Conservation (phyloP, 2,329 filamentous ascomycete genomes). For the Aspergillus alliaceus region DNA sequence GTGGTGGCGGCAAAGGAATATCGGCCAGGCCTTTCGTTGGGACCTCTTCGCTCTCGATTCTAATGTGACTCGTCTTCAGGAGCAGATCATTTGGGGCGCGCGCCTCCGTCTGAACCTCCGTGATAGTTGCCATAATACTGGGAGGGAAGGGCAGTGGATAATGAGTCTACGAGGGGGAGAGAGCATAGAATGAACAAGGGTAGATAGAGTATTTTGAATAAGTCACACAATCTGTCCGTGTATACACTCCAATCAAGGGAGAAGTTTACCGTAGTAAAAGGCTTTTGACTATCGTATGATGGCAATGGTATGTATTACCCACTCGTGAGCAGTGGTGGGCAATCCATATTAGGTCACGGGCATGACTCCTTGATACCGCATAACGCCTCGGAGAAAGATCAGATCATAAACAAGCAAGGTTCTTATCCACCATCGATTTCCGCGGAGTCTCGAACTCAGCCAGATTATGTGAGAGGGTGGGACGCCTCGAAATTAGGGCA, state of each 20-base stretch:
- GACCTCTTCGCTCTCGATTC: conserved; percentile 27
- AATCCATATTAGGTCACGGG: not conserved
- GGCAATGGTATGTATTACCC: not conserved
- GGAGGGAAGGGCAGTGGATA: not conserved
- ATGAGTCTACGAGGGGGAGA: not conserved
- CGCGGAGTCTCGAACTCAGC: not conserved
- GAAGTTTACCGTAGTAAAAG: not conserved
- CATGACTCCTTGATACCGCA: not conserved
- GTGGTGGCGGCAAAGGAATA: conserved; percentile 73
- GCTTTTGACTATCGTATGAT: not conserved
- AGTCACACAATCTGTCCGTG: not conserved
- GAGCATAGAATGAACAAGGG: not conserved
- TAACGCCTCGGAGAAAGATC: not conserved
- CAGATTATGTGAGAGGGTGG: not conserved
- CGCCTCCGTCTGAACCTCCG: conserved; percentile 21
- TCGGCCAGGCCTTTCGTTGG: conserved; percentile 27
- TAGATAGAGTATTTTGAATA: not conserved
- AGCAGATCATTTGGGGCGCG: conserved; percentile 11
- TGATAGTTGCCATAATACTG: conserved; percentile 27
- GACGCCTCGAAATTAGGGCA: not conserved
- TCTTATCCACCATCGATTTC: not conserved
- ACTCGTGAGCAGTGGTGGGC: not conserved
- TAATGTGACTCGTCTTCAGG: conserved; percentile 24
- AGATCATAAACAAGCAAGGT: not conserved
- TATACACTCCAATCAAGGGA: not conserved